Conservation (phyloP, 169 alveolate species). For the Cryptosporidium muris region DNA sequence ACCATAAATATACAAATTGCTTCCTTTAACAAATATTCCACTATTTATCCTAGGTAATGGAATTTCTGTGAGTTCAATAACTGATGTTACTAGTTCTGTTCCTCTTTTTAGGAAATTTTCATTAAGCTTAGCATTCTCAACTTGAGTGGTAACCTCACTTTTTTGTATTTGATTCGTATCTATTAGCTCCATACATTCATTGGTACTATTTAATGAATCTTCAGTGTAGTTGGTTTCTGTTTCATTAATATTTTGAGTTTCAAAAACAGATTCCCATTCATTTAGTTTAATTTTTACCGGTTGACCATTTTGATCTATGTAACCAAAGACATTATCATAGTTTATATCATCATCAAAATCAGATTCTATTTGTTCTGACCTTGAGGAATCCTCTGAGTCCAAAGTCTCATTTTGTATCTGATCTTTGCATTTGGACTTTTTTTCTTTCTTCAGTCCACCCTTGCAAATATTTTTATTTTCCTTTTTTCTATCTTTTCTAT, state of each 20-base stretch:
- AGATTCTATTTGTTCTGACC: conserved; percentile 65
- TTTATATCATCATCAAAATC: conserved; percentile 1
- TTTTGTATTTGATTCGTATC: too few species aligned
- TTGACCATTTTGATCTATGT: conserved; percentile 74
- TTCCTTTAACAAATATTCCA: conserved; percentile 76
- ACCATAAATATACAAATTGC: conserved; percentile 76
- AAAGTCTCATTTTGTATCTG: conserved; percentile 9
- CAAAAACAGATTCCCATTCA: not conserved
- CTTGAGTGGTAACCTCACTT: too few species aligned
- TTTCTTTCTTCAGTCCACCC: not conserved
- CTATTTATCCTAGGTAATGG: conserved; percentile 79
- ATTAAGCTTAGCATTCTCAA: too few species aligned
- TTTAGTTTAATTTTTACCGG: conserved; percentile 19
- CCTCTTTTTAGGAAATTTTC: not conserved
- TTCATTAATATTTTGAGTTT: too few species aligned
- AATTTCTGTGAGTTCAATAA: conserved; percentile 10
- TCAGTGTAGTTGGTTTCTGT: too few species aligned
- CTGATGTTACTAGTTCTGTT: not conserved
- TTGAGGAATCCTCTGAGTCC: conserved; percentile 33
- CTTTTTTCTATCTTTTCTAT: not conserved
- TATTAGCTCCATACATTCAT: too few species aligned
- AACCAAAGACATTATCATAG: conserved; percentile 48
- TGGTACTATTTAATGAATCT: too few species aligned
- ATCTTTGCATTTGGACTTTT: conserved; percentile 8
- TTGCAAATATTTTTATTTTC: too few species aligned